phyloP scores from a whole-genome alignment of 73 alveolate species.

The Paramecium bursaria region DNA sequence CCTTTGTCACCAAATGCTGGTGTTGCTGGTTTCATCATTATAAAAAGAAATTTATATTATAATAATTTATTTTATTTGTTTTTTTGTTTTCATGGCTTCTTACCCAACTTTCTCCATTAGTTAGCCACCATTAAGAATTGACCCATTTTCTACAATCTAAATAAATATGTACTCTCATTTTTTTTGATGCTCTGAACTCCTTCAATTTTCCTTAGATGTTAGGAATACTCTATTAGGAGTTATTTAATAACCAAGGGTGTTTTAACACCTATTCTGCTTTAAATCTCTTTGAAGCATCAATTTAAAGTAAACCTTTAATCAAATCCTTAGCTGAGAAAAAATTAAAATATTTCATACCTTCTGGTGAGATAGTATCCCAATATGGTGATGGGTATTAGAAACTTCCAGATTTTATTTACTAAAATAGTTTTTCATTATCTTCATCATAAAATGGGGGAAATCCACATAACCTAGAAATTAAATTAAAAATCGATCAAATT shows the following conservation, averaged over 20 bases:
- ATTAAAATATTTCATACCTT: conserved; percentile 42
- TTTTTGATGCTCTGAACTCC: conserved; percentile 74
- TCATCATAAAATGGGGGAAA: conserved; percentile 77
- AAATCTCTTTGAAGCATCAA: conserved; percentile 81
- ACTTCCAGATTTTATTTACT: conserved; percentile 34
- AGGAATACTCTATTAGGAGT: conserved; percentile 89
- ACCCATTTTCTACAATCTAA: conserved; percentile 42
- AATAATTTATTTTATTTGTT: too few relatives aligned
- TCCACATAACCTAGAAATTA: conserved; percentile 72
- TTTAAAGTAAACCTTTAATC: conserved; percentile 76
- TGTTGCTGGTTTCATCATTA: too few relatives aligned
- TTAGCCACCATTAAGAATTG: conserved; percentile 21
- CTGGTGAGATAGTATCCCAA: conserved; percentile 65
- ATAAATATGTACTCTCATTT: conserved; percentile 37
- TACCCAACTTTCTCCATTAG: conserved; percentile 49
- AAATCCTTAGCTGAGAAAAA: conserved; percentile 81
- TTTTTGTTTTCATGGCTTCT: too few relatives aligned
- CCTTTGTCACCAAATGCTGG: too few relatives aligned
- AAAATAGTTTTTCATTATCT: conserved; percentile 66
- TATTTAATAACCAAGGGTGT: conserved; percentile 88
- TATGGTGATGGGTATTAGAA: conserved; percentile 66
- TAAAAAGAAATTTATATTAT: too few relatives aligned
- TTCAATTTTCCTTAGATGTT: conserved; percentile 78
- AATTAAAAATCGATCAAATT: neutral
- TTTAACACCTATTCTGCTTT: conserved; percentile 71